These are phyloP conservation scores for Picea glauca DNA, from an alignment of 75 land plant species.

Conservation along the genomic window DNA sequence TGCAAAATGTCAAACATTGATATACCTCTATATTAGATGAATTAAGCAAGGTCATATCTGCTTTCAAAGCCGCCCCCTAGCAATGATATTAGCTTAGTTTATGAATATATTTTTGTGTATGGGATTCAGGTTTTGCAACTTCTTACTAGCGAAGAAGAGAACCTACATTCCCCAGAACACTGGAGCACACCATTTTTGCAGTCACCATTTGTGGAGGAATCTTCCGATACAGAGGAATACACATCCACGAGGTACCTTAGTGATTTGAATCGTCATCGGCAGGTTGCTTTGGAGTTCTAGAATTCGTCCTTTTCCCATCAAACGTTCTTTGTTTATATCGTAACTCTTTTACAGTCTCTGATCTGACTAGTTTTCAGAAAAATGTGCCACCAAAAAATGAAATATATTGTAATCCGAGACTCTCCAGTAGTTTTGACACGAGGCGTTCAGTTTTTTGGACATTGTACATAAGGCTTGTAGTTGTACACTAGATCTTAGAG, in stretches of 20 bases:
- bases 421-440: constrained; percentile 5
- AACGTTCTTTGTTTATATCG: constrained; percentile 1
- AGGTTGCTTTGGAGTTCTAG: constrained; percentile 26
- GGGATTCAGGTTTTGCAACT: constrained; percentile 43
- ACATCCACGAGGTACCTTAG: constrained; percentile 30
- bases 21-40: neutral
- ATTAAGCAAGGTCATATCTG: neutral
- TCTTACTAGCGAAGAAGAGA: constrained; percentile 15
- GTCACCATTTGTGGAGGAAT: constrained; percentile 2
- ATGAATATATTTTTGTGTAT: neutral
- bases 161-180: constrained; percentile 9
- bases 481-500: neutral
- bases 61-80: neutral
- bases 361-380: neutral
- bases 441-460: constrained; percentile 1
- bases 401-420: neutral
- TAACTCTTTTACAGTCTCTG: neutral
- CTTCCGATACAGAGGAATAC: constrained; percentile 25
- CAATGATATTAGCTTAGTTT: neutral
- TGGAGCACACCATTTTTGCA: neutral
- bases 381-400: neutral
- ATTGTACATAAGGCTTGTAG: constrained; percentile 8
- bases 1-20: neutral
- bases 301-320: neutral
- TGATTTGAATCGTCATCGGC: constrained; percentile 34